Conservation (phyloP, 2,329 filamentous ascomycete species). For the Microcyclosporella mali region DNA sequence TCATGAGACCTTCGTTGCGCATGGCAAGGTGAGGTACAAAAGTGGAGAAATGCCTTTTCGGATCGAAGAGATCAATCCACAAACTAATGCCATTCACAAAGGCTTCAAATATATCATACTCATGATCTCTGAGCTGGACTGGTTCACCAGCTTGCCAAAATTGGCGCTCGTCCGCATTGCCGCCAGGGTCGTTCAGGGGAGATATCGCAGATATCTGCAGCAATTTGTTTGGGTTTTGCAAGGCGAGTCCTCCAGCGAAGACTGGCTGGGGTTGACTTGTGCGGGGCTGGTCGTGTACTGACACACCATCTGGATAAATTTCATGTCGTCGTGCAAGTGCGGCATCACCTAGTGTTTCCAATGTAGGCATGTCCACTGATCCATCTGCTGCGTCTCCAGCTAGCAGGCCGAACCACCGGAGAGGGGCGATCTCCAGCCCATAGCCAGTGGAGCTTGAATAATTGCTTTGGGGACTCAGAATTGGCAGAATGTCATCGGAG, state of each 20-base stretch:
- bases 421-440: constrained; percentile 38
- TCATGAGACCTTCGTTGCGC: constrained; percentile 52
- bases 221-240: constrained; percentile 22
- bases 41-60: constrained; percentile 35
- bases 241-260: constrained; percentile 15
- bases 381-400: constrained; percentile 38
- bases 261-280: constrained; percentile 8
- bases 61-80: constrained; percentile 43
- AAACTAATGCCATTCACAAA: constrained; percentile 35
- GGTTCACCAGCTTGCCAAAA: constrained; percentile 24
- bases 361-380: constrained; percentile 16
- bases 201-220: constrained; percentile 22
- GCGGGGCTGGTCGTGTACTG: not conserved
- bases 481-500: constrained; percentile 15
- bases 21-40: constrained; percentile 39
- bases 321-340: constrained; percentile 21
- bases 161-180: constrained; percentile 18
- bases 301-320: constrained; percentile 13
- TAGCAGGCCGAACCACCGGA: constrained; percentile 46
- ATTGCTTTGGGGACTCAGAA: constrained; percentile 23
- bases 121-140: constrained; percentile 31
- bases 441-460: constrained; percentile 26
- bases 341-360: constrained; percentile 21
- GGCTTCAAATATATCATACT: constrained; percentile 36
- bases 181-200: constrained; percentile 12